These are phyloP conservation scores for Naganishia cerealis DNA, from an alignment of 1,284 basidiomycete species.

Conservation along the genomic window DNA sequence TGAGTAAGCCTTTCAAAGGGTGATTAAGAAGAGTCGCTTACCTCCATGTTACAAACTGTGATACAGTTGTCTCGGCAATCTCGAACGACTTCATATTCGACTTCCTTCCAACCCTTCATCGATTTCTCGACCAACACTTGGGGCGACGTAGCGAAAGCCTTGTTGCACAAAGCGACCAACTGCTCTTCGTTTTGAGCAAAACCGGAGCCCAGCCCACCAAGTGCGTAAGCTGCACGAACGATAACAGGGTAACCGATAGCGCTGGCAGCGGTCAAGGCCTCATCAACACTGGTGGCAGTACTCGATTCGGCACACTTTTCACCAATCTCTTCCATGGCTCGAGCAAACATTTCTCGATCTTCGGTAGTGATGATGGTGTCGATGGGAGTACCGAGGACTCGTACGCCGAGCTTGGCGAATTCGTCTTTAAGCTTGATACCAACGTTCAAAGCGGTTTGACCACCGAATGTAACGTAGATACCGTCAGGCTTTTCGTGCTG, in stretches of 20 bases:
- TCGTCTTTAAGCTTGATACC: slow-evolving; percentile 97
- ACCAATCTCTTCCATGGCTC: slow-evolving; percentile 93
- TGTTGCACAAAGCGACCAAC: slow-evolving; percentile 80
- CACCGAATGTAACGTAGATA: slow-evolving; percentile 97
- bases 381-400: slow-evolving; percentile 94
- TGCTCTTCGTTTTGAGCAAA: slow-evolving; percentile 89
- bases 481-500: slow-evolving; percentile 97
- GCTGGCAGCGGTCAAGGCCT: slow-evolving; percentile 79
- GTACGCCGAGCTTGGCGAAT: slow-evolving; percentile 68
- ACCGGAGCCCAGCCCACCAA: slow-evolving; percentile 91
- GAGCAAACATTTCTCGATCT: slow-evolving; percentile 90
- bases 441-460: slow-evolving; percentile 94
- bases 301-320: slow-evolving; percentile 88
- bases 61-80: slow-evolving; percentile 97
- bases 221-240: slow-evolving; percentile 91
- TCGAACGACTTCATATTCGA: slow-evolving; percentile 98
- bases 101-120: slow-evolving; percentile 99
- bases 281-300: slow-evolving; percentile 78
- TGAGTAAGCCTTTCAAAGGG: slow-evolving; percentile 1
- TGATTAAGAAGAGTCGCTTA: slow-evolving; percentile 53
- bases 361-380: slow-evolving; percentile 97
- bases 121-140: slow-evolving; percentile 97
- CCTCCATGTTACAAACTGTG: slow-evolving; percentile 99
- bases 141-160: slow-evolving; percentile 94
- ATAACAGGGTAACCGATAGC: slow-evolving; percentile 96